Conservation (phyloP, 2,329 filamentous ascomycete genomes). For the Passalora sequoiae region DNA sequence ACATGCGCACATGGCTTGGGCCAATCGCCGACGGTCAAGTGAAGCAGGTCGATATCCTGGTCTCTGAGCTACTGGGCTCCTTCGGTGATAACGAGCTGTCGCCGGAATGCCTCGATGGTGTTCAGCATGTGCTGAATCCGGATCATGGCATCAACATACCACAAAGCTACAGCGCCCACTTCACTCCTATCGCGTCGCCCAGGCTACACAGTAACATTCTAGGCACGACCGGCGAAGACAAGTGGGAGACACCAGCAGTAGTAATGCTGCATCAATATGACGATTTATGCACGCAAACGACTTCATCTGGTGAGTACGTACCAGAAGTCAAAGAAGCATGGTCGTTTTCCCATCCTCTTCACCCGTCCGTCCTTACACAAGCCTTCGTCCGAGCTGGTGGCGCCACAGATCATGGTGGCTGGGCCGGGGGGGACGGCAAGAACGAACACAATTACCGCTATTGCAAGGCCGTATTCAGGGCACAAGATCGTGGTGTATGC, state of each 20-base stretch:
- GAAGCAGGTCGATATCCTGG: constrained; percentile 78
- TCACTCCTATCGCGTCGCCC: constrained; percentile 87
- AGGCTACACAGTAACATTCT: constrained; percentile 77
- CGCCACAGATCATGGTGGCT: constrained; percentile 64
- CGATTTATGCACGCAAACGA: constrained; percentile 63
- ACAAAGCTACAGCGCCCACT: constrained; percentile 83
- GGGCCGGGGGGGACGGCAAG: constrained; percentile 68
- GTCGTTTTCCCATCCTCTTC: constrained; percentile 75
- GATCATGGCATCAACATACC: constrained; percentile 89
- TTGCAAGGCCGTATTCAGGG: constrained; percentile 71
- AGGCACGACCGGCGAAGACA: constrained; percentile 56
- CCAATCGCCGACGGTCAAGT: constrained; percentile 54
- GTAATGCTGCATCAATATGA: constrained; percentile 88
- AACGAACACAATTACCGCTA: constrained; percentile 91
- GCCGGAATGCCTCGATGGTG: constrained; percentile 91
- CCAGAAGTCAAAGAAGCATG: constrained; percentile 67
- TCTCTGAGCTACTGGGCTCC: constrained; percentile 89
- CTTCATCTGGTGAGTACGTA: constrained; percentile 37
- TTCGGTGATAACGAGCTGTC: constrained; percentile 97
- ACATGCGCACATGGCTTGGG: constrained; percentile 95
- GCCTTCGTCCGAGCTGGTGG: constrained; percentile 56
- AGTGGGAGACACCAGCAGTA: constrained; percentile 89
- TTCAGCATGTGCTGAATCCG: constrained; percentile 79
- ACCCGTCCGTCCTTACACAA: constrained; percentile 52
- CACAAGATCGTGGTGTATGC: constrained; percentile 71